A percentile compares a stretch with the other conserved stretches of the same genome.
phyloP scores from a whole-genome alignment of 1,284 basidiomycete genomes.

The Sparassis latifolia region DNA sequence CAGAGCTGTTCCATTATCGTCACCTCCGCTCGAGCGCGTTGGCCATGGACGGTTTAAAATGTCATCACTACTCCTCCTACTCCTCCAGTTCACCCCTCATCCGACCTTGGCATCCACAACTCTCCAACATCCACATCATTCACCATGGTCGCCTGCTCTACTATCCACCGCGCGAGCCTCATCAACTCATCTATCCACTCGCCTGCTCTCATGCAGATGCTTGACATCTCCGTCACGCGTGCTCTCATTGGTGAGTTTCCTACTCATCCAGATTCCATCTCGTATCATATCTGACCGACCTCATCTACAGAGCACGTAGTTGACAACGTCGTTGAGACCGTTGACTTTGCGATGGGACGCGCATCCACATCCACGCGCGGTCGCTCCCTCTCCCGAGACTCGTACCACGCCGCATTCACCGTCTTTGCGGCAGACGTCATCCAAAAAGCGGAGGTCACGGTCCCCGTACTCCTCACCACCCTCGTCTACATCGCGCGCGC shows the following conservation, averaged over 20 bases:
- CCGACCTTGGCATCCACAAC: too few relatives aligned
- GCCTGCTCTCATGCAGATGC: conserved; percentile 54
- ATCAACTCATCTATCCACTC: conserved; percentile 56
- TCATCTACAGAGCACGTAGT: conserved; percentile 52
- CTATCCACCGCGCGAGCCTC: conserved; percentile 55
- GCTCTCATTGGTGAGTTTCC: conserved; percentile 46
- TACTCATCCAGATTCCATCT: conserved; percentile 14
- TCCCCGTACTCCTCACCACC: conserved; percentile 54
- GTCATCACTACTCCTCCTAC: too few relatives aligned
- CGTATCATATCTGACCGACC: conserved; percentile 18
- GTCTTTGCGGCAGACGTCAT: conserved; percentile 60
- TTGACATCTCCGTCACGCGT: conserved; percentile 52
- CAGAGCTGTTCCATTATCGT: too few relatives aligned
- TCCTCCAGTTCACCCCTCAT: too few relatives aligned
- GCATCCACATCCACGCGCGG: conserved; percentile 44
- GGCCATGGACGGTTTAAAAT: too few relatives aligned
- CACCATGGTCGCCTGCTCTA: conserved; percentile 4
- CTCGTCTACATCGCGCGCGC: conserved; percentile 69
- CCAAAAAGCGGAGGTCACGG: conserved; percentile 58
- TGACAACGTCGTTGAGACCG: conserved; percentile 59
- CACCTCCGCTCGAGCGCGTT: too few relatives aligned
- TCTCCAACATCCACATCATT: too few relatives aligned
- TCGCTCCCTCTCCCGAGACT: conserved; percentile 36
- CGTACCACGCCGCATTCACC: conserved; percentile 49
- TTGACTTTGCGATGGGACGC: conserved; percentile 64